Base-by-base conservation (phyloP, 1,139 yeast species). In the Hanseniaspora gamundiae region DNA sequence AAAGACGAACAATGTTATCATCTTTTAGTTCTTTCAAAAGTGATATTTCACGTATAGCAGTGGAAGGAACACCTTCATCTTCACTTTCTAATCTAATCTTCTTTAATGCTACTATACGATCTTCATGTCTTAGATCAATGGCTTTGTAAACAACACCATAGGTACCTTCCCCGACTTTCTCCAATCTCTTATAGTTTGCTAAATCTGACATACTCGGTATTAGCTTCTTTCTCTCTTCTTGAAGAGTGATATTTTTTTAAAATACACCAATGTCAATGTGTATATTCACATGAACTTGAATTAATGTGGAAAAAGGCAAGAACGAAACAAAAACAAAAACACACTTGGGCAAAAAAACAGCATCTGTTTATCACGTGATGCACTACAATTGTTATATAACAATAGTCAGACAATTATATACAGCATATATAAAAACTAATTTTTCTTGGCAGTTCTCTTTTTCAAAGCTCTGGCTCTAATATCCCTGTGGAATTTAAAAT, bases 141-240 rank as follows among this genome's bases (percentile, higher is more conserved):
- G 98, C 98, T 64, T 91, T 91, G 67, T 91, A 93, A 22, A 91
- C 99, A 45, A 91, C 98, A 51, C 98, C 99, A 60, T 91, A 91
- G 3, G 99, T 91, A 50, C 91, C 98, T 68, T 93, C 99, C 38
- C 99, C 99, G 42, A 91, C 86, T 65, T 91, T 91, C 64, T 91
- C 98, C 53, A 91, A 78, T 59, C 94, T 84, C 61, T 87, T 94
- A 63, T 83, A 88, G 61, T 87, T 94, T 35, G 88, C 78, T 52
- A 87, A 69, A 58, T 87, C 96, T 45, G 83, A 91, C 88, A 85
- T 84, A 52, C 9, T 30, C n/a, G 31, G 19, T 22, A 29, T 31
- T 20, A 28, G 21, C 27, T 21, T 10, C 9, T 30, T 31, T 40
- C 27, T 20, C 27, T 11, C 13, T 33, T 43, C 21, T 31, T n/a